Base-by-base conservation (phyloP, 2,329 filamentous ascomycete species). In the Trichoderma atroviride region DNA sequence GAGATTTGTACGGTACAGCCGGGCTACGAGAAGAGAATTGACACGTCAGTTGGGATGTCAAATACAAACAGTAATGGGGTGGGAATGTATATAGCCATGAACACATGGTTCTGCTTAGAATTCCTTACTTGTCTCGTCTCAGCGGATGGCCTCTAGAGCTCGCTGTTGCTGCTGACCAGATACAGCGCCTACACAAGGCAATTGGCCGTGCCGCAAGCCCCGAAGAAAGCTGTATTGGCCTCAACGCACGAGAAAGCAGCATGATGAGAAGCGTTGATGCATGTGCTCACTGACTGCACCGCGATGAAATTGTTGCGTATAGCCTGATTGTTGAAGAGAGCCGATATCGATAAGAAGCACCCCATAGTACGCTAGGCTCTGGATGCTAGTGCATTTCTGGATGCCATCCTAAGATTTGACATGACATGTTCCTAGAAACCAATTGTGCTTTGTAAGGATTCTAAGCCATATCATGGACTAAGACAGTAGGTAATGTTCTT, bases 111-210 rank as follows among this genome's bases (percentile, higher is more conserved):
- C 63, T 31, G 37, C 14, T 27, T 50, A 31, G 37, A 33, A 55
- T 67, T 43, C 31, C 63, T 67, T 59, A 67, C 63, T 59, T 37
- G 27, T 67, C 29, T 43, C 63, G 59, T 59, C 27, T 31, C 35
- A 35, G 55, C 22, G 24, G 29, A 52, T 37, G 40, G 63, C 40
- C 37, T 43, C 59, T 6, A 16, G 47, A 53, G 16, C 35, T 37
- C 47, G 37, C 57, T 43, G 31, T 43, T 33, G 47, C 60, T 27
- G 47, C 29, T 16, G 61, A 69, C 52, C 40, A 69, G 53, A 66
- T 52, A 22, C 59, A 52, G 37, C 53, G 68, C 19, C 53, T 43
- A 35, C 66, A 47, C n/a, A 40, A 27, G 16, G 13, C 19, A n/a
- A 65, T 24, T 27, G 60, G 59, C 47, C 53, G 35, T 47, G 60